phyloP scores from a whole-genome alignment of 768 basidiomycete genomes.

The Tremella fuciformis region DNA sequence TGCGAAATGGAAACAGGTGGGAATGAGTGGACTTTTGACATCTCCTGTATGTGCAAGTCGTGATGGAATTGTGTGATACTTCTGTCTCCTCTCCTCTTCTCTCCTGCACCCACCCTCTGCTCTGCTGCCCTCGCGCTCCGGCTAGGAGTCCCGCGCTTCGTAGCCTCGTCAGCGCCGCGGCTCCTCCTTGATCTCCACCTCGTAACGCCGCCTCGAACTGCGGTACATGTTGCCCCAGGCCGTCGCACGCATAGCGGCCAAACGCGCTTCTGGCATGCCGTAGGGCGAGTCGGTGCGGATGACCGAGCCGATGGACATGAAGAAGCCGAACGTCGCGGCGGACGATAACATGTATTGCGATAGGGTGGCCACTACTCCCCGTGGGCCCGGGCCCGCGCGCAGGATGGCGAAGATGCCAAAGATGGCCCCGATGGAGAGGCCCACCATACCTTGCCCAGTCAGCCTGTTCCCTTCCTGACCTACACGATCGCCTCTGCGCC shows the following conservation, averaged over 20 bases:
- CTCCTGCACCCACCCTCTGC: no score
- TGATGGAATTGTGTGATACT: no score
- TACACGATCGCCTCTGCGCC: no score
- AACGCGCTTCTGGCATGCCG: background rate
- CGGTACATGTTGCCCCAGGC: background rate
- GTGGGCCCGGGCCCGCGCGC: slow-evolving; percentile 81
- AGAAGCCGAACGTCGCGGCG: slow-evolving; percentile 94
- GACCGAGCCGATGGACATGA: slow-evolving; percentile 84
- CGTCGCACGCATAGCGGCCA: slow-evolving; percentile 1
- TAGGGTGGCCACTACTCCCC: slow-evolving; percentile 83
- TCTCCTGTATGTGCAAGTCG: no score
- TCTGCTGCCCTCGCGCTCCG: no score
- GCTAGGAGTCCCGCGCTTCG: no score
- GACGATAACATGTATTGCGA: slow-evolving; percentile 99
- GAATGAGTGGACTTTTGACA: no score
- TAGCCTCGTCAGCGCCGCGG: no score
- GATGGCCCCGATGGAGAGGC: slow-evolving; percentile 93
- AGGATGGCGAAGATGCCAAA: slow-evolving; percentile 92
- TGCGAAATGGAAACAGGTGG: no score
- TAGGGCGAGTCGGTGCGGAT: slow-evolving; percentile 2
- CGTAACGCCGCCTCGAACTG: background rate
- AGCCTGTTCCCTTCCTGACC: slow-evolving; percentile 7
- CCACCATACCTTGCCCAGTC: slow-evolving; percentile 65
- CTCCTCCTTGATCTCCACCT: slow-evolving; percentile 3
- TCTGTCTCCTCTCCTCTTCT: no score